Conservation (phyloP, 2,329 filamentous ascomycete species). For the Graphilbum fragrans region DNA sequence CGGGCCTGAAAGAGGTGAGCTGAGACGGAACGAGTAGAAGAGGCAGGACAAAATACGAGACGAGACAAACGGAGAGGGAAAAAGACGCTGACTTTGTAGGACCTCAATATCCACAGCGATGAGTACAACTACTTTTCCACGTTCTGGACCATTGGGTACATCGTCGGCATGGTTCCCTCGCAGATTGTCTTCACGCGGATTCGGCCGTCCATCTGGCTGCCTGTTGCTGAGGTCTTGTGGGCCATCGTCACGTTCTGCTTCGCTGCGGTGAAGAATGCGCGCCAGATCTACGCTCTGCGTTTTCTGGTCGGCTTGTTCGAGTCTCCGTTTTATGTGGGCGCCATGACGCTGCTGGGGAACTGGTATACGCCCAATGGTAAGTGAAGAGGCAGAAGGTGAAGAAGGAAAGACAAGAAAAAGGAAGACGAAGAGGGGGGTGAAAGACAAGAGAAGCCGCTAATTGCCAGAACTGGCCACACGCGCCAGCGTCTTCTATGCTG, state of each 20-base stretch:
- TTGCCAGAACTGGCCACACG: conserved; percentile 3
- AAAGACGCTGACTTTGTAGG: neutral
- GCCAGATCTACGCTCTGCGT: neutral
- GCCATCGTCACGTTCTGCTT: neutral
- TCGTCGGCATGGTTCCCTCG: neutral
- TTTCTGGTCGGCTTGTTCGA: neutral
- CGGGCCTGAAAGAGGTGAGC: neutral
- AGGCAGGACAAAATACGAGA: too few species aligned
- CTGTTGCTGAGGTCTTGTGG: neutral
- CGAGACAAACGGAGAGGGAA: too few species aligned
- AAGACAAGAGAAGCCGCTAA: neutral
- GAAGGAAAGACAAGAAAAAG: too few species aligned
- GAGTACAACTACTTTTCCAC: neutral
- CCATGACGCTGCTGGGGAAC: conserved; percentile 8
- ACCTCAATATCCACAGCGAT: neutral
- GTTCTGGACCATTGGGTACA: neutral
- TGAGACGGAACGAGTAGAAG: too few species aligned
- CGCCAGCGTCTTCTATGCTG: conserved; percentile 4
- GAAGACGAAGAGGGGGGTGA: neutral
- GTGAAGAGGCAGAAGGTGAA: neutral
- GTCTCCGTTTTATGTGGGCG: conserved; percentile 10
- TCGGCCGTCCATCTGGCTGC: neutral
- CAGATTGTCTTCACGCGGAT: neutral
- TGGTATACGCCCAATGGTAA: conserved; percentile 3
- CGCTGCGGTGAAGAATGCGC: neutral